A percentile compares a stretch with the other conserved stretches of the same genome.
Conservation (phyloP, 257 asterid species). For the Solanum lycopersicoides region DNA sequence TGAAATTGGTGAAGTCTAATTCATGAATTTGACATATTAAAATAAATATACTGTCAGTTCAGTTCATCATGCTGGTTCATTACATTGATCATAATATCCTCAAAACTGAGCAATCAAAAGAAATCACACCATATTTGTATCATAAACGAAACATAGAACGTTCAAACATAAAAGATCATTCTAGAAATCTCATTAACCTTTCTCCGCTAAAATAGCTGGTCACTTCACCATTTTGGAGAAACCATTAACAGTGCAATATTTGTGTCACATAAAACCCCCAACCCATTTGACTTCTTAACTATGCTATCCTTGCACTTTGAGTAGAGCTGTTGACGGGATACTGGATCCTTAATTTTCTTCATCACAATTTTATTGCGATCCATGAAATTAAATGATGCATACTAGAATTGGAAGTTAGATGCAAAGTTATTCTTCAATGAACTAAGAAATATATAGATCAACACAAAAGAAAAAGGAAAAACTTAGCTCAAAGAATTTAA, state of each 20-base stretch:
- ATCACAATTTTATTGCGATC: constrained; percentile 48
- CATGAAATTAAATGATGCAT: constrained; percentile 6
- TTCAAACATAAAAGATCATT: background rate
- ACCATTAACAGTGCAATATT: constrained; percentile 61
- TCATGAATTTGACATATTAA: background rate
- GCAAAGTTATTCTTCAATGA: background rate
- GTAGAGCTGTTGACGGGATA: constrained; percentile 36
- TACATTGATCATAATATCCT: constrained; percentile 47
- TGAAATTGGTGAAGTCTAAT: background rate
- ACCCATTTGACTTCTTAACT: constrained; percentile 53
- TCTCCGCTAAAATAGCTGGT: constrained; percentile 39
- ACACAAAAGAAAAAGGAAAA: background rate
- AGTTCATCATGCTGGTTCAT: constrained; percentile 18
- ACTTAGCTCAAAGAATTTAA: background rate
- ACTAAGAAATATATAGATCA: background rate
- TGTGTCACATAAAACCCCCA: constrained; percentile 51
- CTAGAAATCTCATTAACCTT: constrained; percentile 19
- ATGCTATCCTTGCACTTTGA: constrained; percentile 56
- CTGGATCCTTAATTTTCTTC: constrained; percentile 35
- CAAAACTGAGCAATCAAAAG: constrained; percentile 25
- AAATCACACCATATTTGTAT: background rate
- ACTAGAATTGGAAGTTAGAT: background rate
- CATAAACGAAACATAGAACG: background rate
- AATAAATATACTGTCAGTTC: constrained; percentile 34
- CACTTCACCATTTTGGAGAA: constrained; percentile 51